Evolutionary conservation across 2,329 filamentous ascomycete species (phyloP).

Genomic region (Colletotrichum sp.): DNA sequence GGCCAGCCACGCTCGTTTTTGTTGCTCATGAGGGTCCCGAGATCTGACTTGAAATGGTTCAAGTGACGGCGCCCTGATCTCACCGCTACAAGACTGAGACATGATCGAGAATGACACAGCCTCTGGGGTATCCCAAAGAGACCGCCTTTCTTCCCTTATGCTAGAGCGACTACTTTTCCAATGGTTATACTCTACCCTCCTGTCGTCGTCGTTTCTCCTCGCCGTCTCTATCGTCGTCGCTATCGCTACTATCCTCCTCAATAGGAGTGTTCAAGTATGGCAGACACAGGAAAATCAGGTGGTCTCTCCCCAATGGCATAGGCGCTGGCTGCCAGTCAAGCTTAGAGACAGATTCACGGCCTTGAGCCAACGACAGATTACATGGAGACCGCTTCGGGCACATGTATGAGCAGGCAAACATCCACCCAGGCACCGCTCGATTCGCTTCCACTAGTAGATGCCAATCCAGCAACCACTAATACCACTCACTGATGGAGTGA

Average conservation of each 20-base stretch:
- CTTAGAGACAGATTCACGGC: neutral
- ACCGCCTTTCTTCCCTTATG: no score
- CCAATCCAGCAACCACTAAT: neutral
- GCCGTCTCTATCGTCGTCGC: no score
- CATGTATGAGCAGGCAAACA: neutral
- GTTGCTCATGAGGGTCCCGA: neutral
- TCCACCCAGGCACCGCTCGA: neutral
- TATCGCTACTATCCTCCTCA: no score
- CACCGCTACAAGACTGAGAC: slow-evolving; percentile 3
- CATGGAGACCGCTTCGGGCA: neutral
- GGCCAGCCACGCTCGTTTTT: neutral
- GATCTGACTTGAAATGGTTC: neutral
- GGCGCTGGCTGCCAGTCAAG: neutral
- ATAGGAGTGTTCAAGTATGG: no score
- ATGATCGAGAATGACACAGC: neutral
- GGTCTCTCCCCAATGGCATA: neutral
- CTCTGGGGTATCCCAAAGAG: neutral
- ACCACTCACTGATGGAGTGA: neutral
- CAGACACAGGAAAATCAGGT: no score
- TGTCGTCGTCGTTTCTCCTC: no score
- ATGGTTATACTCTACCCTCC: no score
- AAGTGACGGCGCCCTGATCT: slow-evolving; percentile 6
- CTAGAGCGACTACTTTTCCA: no score
- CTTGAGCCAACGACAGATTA: neutral
- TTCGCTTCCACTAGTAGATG: neutral